phyloP scores from a whole-genome alignment of 2,329 filamentous ascomycete genomes.

The Trichoderma sp. region DNA sequence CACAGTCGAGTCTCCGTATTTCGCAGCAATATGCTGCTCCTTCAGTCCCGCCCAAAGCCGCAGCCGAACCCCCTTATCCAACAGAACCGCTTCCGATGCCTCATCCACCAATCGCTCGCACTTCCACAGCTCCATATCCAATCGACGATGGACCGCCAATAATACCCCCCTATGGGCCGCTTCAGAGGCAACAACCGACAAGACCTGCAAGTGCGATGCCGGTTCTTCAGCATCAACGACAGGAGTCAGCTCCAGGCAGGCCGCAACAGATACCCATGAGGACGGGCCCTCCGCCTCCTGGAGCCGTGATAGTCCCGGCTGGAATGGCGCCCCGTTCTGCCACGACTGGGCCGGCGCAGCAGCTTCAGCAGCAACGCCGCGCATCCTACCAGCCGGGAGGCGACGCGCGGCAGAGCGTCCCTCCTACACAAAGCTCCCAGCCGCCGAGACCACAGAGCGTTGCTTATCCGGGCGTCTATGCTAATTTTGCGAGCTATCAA shows the following conservation, averaged over 20 bases:
- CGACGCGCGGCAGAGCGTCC: not conserved
- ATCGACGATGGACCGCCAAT: constrained; percentile 16
- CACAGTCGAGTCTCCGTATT: not conserved
- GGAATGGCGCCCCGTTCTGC: constrained; percentile 17
- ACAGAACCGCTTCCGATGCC: constrained; percentile 9
- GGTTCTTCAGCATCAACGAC: constrained; percentile 7
- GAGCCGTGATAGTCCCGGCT: constrained; percentile 11
- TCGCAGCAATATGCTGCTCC: constrained; percentile 8
- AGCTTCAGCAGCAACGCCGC: constrained; percentile 20
- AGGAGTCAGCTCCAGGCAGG: not conserved
- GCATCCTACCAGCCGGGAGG: constrained; percentile 8
- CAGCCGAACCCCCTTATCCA: constrained; percentile 11
- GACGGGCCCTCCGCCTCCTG: not conserved
- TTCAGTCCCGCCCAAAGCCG: not conserved
- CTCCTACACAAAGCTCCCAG: not conserved
- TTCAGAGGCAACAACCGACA: constrained; percentile 20
- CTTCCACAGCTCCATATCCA: constrained; percentile 23
- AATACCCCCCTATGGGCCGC: not conserved
- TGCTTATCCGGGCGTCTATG: constrained; percentile 7
- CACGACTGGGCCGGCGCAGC: constrained; percentile 9
- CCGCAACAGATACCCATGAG: constrained; percentile 19
- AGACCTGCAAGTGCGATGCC: constrained; percentile 29
- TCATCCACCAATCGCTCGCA: constrained; percentile 1
- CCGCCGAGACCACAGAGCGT: constrained; percentile 26
- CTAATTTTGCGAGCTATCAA: constrained; percentile 12